Conservation (phyloP, 805 yeast species). For the Myxozyma vanderwaltii region DNA sequence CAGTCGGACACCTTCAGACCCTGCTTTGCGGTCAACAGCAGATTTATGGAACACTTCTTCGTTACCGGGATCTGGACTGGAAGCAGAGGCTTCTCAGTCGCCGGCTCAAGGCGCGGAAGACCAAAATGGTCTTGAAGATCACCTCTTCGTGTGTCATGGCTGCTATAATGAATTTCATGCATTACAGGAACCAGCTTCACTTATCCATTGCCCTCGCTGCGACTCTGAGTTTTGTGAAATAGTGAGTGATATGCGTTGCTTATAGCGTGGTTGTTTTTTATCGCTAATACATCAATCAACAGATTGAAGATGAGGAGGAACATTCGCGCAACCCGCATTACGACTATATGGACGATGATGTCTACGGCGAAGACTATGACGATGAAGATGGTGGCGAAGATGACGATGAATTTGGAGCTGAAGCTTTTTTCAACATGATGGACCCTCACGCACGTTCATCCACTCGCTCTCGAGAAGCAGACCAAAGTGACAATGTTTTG, state of each 20-base stretch:
- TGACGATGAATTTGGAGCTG: slow-evolving; percentile 35
- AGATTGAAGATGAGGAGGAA: slow-evolving; percentile 13
- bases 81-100: not conserved
- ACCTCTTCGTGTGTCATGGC: slow-evolving; percentile 26
- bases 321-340: not conserved
- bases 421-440: slow-evolving; percentile 2
- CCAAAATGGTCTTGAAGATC: not conserved
- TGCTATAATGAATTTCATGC: slow-evolving; percentile 25
- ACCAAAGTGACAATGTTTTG: slow-evolving; percentile 11
- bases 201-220: slow-evolving; percentile 30
- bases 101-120: too few species aligned
- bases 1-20: not conserved
- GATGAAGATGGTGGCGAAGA: slow-evolving; percentile 50
- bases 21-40: not conserved
- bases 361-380: slow-evolving; percentile 44
- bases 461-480: slow-evolving; percentile 22
- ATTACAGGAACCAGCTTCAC: slow-evolving; percentile 15
- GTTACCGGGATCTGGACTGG: not conserved
- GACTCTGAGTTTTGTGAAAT: slow-evolving; percentile 33
- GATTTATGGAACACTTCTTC: not conserved
- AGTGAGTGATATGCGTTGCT: slow-evolving; percentile 7
- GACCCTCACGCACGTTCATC: slow-evolving; percentile 24
- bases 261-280: not conserved
- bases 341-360: not conserved
- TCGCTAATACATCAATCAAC: not conserved